A percentile compares a stretch with the other conserved stretches of the same genome.
These are phyloP conservation scores for Solanum piurae DNA, from an alignment of 257 asterid genomes.

Conservation along the genomic window DNA sequence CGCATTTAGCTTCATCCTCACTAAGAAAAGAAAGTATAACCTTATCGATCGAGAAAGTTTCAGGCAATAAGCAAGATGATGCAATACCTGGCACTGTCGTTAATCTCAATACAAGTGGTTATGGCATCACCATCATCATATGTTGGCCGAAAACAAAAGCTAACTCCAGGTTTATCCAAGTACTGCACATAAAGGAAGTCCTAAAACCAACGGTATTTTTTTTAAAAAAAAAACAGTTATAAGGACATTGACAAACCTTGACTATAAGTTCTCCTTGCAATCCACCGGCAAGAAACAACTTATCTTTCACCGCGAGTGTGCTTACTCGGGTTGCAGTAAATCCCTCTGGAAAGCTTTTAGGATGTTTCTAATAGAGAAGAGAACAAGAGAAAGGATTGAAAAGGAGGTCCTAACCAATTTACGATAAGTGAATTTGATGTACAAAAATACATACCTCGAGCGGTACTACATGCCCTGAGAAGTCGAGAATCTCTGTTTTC, in stretches of 20 bases:
- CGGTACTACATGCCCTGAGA: conserved; percentile 80
- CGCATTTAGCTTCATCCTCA: conserved; percentile 10
- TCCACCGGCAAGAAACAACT: conserved; percentile 43
- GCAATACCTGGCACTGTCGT: conserved; percentile 49
- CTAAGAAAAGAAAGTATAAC: too few relatives aligned
- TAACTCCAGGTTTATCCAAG: conserved; percentile 74
- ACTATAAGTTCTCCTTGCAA: conserved; percentile 89
- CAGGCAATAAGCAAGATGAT: background rate
- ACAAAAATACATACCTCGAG: conserved; percentile 43
- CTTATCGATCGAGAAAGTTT: background rate
- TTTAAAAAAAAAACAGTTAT: conserved; percentile 33
- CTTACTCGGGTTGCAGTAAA: conserved; percentile 67
- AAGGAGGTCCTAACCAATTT: background rate
- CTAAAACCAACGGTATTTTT: background rate
- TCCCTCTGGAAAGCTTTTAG: conserved; percentile 72
- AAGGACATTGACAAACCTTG: conserved; percentile 37
- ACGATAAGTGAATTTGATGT: background rate
- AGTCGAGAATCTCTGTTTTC: conserved; percentile 71
- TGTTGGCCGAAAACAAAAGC: conserved; percentile 65
- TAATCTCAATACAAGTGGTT: conserved; percentile 75
- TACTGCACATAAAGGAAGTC: conserved; percentile 39
- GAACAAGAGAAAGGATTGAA: background rate
- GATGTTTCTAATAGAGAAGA: conserved; percentile 57
- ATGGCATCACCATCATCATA: conserved; percentile 64
- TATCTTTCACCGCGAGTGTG: conserved; percentile 66